Evolutionary conservation across 2,329 filamentous ascomycete genomes (phyloP).

Genomic region (Trichoderma hamatum): DNA sequence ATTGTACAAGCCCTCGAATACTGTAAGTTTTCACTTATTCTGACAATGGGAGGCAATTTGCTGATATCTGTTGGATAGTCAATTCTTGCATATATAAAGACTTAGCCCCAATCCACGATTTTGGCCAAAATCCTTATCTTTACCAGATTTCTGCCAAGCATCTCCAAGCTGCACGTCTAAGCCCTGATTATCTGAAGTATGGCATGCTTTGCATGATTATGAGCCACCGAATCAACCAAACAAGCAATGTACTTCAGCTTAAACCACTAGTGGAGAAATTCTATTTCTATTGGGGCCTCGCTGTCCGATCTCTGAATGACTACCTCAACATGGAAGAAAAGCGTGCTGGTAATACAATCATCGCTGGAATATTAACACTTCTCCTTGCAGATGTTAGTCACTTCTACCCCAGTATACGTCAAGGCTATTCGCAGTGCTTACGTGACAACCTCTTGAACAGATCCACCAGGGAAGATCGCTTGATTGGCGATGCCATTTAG

Average conservation of each 20-base stretch:
- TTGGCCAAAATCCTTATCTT: background rate
- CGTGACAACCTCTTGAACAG: background rate
- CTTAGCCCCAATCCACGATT: background rate
- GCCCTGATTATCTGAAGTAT: constrained; percentile 9
- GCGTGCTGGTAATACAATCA: background rate
- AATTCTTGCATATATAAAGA: constrained; percentile 13
- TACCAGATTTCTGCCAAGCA: background rate
- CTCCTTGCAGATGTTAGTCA: constrained; percentile 5
- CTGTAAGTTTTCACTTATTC: background rate
- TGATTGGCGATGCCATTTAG: constrained; percentile 14
- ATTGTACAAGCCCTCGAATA: background rate
- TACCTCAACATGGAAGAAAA: background rate
- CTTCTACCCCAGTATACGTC: background rate
- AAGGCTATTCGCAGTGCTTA: background rate
- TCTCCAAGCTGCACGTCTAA: background rate
- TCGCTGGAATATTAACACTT: constrained; percentile 11
- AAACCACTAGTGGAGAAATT: background rate
- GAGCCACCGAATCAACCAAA: constrained; percentile 2
- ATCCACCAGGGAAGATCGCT: constrained; percentile 4
- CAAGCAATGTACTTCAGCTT: background rate
- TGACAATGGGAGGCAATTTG: background rate
- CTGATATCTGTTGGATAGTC: background rate
- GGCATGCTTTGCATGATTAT: constrained; percentile 10
- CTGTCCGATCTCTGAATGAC: constrained; percentile 8
- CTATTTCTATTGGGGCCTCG: constrained; percentile 11